phyloP scores from a whole-genome alignment of 495 filamentous ascomycete genomes.

The Filosporella fistucella region DNA sequence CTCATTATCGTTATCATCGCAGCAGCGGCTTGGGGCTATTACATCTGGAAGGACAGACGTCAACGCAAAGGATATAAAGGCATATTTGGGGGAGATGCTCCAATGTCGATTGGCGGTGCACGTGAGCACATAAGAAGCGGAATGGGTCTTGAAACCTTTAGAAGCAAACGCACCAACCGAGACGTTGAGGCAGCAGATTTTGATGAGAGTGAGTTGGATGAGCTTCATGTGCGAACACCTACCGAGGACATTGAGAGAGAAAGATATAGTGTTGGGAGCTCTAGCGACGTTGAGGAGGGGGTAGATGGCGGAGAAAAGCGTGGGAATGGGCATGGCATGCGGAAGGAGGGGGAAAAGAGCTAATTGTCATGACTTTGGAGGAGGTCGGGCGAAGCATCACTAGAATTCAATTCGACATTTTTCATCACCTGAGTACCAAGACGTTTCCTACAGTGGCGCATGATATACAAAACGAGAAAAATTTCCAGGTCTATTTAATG shows the following conservation, averaged over 20 bases:
- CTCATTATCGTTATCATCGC: slow-evolving; percentile 80
- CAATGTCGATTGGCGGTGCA: slow-evolving; percentile 20
- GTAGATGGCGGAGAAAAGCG: slow-evolving; percentile 3
- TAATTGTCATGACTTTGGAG: slow-evolving; percentile 6
- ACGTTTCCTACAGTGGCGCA: too few relatives aligned
- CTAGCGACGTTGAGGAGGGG: slow-evolving; percentile 43
- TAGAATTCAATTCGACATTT: too few relatives aligned
- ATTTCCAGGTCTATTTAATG: too few relatives aligned
- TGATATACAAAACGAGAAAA: too few relatives aligned
- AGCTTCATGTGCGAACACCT: slow-evolving; percentile 53
- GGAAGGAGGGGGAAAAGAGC: slow-evolving; percentile 13
- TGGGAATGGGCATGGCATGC: slow-evolving; percentile 16
- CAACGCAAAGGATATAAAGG: slow-evolving; percentile 50
- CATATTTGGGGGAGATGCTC: slow-evolving; percentile 29
- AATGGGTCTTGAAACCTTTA: slow-evolving; percentile 40
- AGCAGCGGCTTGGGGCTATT: slow-evolving; percentile 75
- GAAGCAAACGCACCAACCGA: slow-evolving; percentile 39
- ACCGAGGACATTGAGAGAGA: slow-evolving; percentile 27
- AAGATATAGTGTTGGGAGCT: slow-evolving; percentile 56
- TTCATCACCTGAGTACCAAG: too few relatives aligned
- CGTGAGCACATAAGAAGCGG: slow-evolving; percentile 24
- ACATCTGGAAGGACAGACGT: slow-evolving; percentile 75
- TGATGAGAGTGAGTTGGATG: slow-evolving; percentile 83
- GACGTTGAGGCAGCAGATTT: slow-evolving; percentile 85
- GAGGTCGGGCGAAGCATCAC: too few relatives aligned